Conservation (phyloP, 768 basidiomycete genomes). For the Hericium rajendrae region DNA sequence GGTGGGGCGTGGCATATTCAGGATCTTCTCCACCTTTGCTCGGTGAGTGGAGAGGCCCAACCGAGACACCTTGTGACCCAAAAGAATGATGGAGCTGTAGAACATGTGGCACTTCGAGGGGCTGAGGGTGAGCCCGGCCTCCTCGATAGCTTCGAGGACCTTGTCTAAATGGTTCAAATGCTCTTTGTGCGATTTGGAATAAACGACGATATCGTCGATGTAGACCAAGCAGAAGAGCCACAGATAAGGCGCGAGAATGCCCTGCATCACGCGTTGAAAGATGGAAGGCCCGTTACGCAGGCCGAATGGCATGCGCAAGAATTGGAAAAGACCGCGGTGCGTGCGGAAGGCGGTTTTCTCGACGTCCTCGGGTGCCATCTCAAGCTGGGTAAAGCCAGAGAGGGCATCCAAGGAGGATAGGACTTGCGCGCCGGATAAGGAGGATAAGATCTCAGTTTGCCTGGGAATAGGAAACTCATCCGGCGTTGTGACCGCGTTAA, state of each 20-base stretch:
- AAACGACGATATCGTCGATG: constrained; percentile 11
- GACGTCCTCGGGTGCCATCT: too few relatives aligned
- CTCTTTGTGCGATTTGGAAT: constrained; percentile 3
- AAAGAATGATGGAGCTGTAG: constrained; percentile 19
- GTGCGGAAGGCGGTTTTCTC: too few relatives aligned
- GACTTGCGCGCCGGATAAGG: constrained; percentile 13
- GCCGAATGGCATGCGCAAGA: constrained; percentile 31
- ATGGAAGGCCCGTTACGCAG: constrained; percentile 23
- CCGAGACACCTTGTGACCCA: too few relatives aligned
- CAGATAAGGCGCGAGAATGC: constrained; percentile 3
- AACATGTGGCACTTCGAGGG: constrained; percentile 20
- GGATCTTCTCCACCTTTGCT: constrained; percentile 28
- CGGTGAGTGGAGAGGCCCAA: constrained; percentile 21
- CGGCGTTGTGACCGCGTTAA: constrained; percentile 7
- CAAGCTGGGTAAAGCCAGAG: too few relatives aligned
- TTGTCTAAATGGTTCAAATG: constrained; percentile 19
- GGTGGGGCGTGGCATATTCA: constrained; percentile 14
- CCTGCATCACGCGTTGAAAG: constrained; percentile 34
- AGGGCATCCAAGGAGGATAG: too few relatives aligned
- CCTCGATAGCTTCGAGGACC: constrained; percentile 20
- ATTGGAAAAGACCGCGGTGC: constrained; percentile 18
- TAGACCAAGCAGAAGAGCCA: constrained; percentile 1
- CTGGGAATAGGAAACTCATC: constrained; percentile 23
- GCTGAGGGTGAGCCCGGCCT: constrained; percentile 15
- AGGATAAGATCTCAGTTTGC: constrained; percentile 17